Conservation (phyloP, 2,329 filamentous ascomycete species). For the Phyllosticta citriasiana region DNA sequence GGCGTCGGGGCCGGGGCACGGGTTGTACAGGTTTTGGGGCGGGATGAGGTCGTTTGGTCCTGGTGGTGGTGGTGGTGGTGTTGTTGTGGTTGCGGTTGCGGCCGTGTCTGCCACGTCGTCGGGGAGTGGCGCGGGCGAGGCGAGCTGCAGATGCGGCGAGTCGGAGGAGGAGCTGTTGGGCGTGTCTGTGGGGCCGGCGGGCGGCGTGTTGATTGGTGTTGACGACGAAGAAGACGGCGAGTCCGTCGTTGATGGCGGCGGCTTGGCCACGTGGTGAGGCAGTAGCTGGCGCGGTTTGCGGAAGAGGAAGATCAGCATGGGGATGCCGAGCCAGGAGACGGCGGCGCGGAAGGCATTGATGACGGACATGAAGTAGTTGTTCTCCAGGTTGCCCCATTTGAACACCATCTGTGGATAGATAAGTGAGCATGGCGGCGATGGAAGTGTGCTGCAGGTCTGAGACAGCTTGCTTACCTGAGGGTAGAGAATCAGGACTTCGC, state of each 20-base stretch:
- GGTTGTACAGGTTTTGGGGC: background rate
- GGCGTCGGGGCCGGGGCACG: background rate
- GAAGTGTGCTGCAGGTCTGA: background rate
- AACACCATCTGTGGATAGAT: constrained; percentile 8
- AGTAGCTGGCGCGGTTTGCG: background rate
- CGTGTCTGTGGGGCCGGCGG: background rate
- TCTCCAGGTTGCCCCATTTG: constrained; percentile 13
- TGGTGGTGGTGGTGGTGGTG: background rate
- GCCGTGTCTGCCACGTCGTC: background rate
- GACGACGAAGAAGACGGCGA: background rate
- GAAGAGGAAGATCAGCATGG: constrained; percentile 11
- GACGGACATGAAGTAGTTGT: constrained; percentile 13
- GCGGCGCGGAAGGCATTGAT: constrained; percentile 12
- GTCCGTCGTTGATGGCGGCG: background rate
- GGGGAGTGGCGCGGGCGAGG: background rate
- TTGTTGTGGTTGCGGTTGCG: background rate
- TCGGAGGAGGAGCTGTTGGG: background rate
- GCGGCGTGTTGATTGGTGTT: background rate
- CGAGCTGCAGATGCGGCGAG: background rate
- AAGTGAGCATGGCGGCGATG: background rate
- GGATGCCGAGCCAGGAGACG: constrained; percentile 12
- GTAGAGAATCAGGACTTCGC: constrained; percentile 12
- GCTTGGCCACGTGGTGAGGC: background rate
- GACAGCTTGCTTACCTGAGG: constrained; percentile 5
- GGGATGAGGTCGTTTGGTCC: background rate